Evolutionary conservation across 2,329 filamentous ascomycete species (phyloP).

Genomic region (Pseudodiploospora longispora): DNA sequence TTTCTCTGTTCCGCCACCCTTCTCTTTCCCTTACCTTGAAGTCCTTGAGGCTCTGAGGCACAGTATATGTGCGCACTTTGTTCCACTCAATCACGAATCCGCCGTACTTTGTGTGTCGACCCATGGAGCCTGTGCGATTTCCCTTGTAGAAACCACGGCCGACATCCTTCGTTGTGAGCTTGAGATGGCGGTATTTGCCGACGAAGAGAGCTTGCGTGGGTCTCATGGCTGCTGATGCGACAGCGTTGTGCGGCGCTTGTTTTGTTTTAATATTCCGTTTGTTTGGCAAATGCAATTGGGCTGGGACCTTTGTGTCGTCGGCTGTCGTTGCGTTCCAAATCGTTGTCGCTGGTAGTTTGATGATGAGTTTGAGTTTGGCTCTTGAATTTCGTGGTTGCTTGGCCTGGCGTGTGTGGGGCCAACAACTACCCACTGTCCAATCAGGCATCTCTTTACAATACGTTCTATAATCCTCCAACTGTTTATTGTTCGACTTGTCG

Average conservation of each 20-base stretch:
- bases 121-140: slow-evolving; percentile 81
- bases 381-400: slow-evolving; percentile 11
- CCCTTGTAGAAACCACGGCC: slow-evolving; percentile 97
- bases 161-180: slow-evolving; percentile 86
- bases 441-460: too few species aligned
- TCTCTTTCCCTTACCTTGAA: slow-evolving; percentile 56
- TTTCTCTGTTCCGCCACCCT: too few species aligned
- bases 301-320: not conserved
- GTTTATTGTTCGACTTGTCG: too few species aligned
- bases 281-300: too few species aligned
- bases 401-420: too few species aligned
- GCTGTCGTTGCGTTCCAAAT: not conserved
- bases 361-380: slow-evolving; percentile 3
- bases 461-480: too few species aligned
- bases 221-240: slow-evolving; percentile 43
- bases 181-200: slow-evolving; percentile 63
- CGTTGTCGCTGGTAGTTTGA: slow-evolving; percentile 13
- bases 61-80: slow-evolving; percentile 87
- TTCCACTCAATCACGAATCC: slow-evolving; percentile 75
- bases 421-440: too few species aligned
- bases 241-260: too few species aligned
- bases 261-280: too few species aligned
- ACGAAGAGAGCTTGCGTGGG: slow-evolving; percentile 60
- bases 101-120: slow-evolving; percentile 73
- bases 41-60: slow-evolving; percentile 57